Evolutionary conservation across 495 filamentous ascomycete genomes (phyloP).

Genomic region (Neurospora tetrasperma): DNA sequence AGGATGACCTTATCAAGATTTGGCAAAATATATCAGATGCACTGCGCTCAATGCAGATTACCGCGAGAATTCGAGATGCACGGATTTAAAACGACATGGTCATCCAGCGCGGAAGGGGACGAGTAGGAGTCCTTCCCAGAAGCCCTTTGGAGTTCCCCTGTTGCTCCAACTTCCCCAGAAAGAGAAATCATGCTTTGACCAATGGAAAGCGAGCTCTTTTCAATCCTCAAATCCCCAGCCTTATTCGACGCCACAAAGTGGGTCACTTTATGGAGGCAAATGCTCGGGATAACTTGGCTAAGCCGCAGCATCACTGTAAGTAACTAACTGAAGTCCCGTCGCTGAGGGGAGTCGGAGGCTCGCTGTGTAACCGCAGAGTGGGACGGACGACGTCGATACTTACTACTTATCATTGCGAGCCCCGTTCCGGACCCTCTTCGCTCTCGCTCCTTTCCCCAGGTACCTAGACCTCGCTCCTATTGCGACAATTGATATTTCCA

Average conservation of each 20-base stretch:
- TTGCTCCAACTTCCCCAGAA: not conserved
- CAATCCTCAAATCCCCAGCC: not conserved
- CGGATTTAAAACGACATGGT: not conserved
- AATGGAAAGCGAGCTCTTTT: not conserved
- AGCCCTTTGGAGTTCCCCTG: not conserved
- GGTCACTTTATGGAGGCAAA: not conserved
- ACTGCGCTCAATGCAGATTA: not conserved
- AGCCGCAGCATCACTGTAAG: not conserved
- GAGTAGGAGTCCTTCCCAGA: not conserved
- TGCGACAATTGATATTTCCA: slow-evolving; percentile 7
- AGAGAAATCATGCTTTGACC: not conserved
- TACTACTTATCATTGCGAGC: not conserved
- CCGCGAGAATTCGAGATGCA: not conserved
- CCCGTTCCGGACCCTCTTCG: not conserved
- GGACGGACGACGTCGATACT: not conserved
- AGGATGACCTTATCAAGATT: not conserved
- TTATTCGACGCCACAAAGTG: not conserved
- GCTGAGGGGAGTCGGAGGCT: not conserved
- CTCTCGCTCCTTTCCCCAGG: not conserved
- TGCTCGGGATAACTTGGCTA: not conserved
- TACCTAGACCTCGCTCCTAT: not conserved
- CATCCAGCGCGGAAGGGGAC: not conserved
- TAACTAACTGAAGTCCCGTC: not conserved
- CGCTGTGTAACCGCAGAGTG: not conserved
- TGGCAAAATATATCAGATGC: not conserved